phyloP scores from a whole-genome alignment of 345 rosid genomes.

The Eucalyptus tenuipes region DNA sequence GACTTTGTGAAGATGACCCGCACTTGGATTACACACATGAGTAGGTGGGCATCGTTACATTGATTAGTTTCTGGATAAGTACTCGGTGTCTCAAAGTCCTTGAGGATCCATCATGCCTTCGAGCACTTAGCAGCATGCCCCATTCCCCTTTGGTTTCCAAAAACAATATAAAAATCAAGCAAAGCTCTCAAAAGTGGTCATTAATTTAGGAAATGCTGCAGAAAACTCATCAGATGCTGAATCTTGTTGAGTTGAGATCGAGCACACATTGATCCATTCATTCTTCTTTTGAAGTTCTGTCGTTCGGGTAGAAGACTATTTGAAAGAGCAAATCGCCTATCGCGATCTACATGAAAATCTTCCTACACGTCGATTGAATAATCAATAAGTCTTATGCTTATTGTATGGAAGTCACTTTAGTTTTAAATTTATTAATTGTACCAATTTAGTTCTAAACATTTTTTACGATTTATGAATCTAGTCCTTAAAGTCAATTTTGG shows the following conservation, averaged over 20 bases:
- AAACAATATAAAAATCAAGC: not conserved
- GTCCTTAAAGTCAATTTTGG: rapidly evolving
- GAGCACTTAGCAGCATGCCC: not conserved
- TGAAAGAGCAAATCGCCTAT: not conserved
- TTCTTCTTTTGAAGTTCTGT: not conserved
- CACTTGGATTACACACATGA: not conserved
- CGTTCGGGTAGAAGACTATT: not conserved
- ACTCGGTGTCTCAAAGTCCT: not conserved
- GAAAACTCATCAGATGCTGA: not conserved
- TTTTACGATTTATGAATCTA: no score
- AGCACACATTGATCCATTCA: not conserved
- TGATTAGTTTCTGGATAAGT: not conserved
- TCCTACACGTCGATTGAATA: rapidly evolving
- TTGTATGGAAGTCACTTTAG: no score
- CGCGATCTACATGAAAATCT: rapidly evolving
- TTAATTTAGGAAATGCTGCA: not conserved
- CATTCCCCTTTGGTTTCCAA: not conserved
- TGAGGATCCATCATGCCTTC: not conserved
- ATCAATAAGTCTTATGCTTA: not conserved
- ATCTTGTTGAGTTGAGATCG: not conserved
- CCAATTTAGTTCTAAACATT: no score
- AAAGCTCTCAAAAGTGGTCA: not conserved
- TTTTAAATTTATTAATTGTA: no score
- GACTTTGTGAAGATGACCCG: not conserved
- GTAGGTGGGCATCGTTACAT: not conserved